Base-by-base conservation (phyloP, 1,139 yeast genomes). In the Taphrina pruni region DNA sequence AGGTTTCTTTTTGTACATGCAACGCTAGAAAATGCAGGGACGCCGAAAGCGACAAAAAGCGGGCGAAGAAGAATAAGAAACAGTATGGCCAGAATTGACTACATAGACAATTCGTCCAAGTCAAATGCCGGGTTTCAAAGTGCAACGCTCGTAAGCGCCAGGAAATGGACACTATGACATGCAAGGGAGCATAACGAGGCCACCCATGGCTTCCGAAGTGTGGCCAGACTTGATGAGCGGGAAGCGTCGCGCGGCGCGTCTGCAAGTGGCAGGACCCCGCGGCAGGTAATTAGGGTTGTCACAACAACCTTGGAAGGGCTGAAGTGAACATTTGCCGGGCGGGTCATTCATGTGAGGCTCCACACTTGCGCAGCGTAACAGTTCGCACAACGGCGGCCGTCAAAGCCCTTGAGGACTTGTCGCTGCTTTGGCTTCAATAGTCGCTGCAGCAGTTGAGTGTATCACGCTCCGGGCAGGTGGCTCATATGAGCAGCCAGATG, bases 1-100 rank as follows among this genome's bases (percentile, higher is more conserved):
- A 35, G 20, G 43, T 17, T 58, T 58, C 52, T 58, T 58, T 36
- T 45, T 58, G 62, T 45, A 58, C 62, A 58, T 58, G 41, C 62
- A 58, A 45, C 26, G 57, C 26, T 35, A 38, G 26, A 35, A 36
- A 38, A 36, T 17, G 57, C 21, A 54, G 39, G 43, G 21, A 50
- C 43, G 57, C 57, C 43, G 43, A 17, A 43, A 7, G 43, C 21
- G 35, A 54, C 11, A 21, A 35, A 17, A 54, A 54, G 54, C 7
- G 2, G n/a, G 12, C 8, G 20, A 50, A 8, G 21, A 50, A 50
- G 36, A 50, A 50, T 21, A 21, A 50, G 54, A 50, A 26, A 26
- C 54, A 11, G 11, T 21, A 21, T 50, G 54, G 36, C 54, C 6
- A 35, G 20, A 2, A 7, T 2, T 45, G 48, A 12, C 48, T 45